These are phyloP conservation scores for Talinum fruticosum DNA, from an alignment of 148 eudicot species.

Conservation along the genomic window DNA sequence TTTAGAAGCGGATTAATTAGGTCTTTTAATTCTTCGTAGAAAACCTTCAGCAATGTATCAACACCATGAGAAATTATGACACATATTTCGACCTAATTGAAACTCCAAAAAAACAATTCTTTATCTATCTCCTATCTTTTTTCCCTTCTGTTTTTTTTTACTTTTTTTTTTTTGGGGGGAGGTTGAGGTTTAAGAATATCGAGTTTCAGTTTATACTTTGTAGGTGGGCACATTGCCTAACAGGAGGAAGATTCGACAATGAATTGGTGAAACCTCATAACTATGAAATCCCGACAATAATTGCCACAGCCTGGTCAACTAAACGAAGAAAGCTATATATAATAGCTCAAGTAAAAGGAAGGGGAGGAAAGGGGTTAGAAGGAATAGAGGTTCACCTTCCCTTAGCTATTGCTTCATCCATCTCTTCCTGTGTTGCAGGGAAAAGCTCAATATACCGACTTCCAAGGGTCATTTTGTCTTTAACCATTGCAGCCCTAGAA, in stretches of 20 bases:
- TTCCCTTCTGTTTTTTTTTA: no score
- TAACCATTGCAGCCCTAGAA: slow-evolving; percentile 75
- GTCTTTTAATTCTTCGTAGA: background rate
- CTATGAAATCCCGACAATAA: background rate
- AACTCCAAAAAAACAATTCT: background rate
- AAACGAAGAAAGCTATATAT: background rate
- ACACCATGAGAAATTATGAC: background rate
- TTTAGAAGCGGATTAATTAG: background rate
- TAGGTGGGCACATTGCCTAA: background rate
- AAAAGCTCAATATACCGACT: slow-evolving; percentile 85
- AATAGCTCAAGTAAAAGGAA: slow-evolving; percentile 3
- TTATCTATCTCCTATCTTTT: background rate
- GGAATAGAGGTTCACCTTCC: slow-evolving; percentile 48
- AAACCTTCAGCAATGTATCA: background rate
- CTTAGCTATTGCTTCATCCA: slow-evolving; percentile 70
- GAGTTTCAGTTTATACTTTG: background rate
- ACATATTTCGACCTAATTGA: background rate
- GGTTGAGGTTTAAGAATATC: background rate
- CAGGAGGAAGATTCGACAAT: background rate
- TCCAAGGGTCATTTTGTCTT: slow-evolving; percentile 78
- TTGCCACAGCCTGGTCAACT: background rate
- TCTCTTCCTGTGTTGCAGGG: slow-evolving; percentile 72
- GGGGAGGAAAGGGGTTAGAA: background rate
- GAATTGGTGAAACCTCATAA: background rate
- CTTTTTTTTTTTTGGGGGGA: background rate